phyloP scores from a whole-genome alignment of 139 green algal genomes.

The Volvox africanus region DNA sequence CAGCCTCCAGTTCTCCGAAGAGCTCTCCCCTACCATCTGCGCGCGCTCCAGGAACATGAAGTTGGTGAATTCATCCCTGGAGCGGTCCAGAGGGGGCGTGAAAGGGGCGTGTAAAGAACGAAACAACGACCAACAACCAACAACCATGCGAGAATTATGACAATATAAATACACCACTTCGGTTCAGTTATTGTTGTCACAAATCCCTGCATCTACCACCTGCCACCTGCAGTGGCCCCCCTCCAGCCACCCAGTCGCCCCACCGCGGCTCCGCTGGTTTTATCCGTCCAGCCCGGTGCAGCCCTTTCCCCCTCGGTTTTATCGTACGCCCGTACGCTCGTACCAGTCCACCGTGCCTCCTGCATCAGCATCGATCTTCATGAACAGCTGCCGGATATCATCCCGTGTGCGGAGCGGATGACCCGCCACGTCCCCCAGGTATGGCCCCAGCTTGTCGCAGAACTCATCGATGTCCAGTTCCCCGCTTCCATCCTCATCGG shows the following conservation, averaged over 20 bases:
- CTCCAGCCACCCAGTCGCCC: too few species aligned
- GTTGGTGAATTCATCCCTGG: constrained; percentile 90
- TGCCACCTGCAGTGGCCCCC: too few species aligned
- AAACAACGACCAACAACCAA: not conserved
- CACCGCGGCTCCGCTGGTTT: too few species aligned
- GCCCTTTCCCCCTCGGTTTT: too few species aligned
- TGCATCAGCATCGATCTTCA: constrained; percentile 92
- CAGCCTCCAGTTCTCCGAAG: constrained; percentile 76
- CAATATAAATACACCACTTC: too few species aligned
- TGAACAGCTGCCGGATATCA: constrained; percentile 84
- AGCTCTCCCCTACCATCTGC: constrained; percentile 65
- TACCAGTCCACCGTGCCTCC: constrained; percentile 90
- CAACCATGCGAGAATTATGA: too few species aligned
- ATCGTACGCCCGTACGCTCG: not conserved
- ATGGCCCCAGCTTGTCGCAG: constrained; percentile 80
- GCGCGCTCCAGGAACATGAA: constrained; percentile 87
- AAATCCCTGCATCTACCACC: too few species aligned
- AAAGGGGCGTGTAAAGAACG: not conserved
- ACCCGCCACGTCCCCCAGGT: constrained; percentile 59
- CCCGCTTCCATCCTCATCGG: constrained; percentile 84
- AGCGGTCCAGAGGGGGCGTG: not conserved
- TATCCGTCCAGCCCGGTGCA: too few species aligned
- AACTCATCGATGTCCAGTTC: constrained; percentile 90
- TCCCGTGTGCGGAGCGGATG: constrained; percentile 9
- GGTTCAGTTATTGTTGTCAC: too few species aligned